Evolutionary conservation across 768 basidiomycete species (phyloP), one percentile per base, ranked within the genome.

Genomic region (Boletus sp.): DNA sequence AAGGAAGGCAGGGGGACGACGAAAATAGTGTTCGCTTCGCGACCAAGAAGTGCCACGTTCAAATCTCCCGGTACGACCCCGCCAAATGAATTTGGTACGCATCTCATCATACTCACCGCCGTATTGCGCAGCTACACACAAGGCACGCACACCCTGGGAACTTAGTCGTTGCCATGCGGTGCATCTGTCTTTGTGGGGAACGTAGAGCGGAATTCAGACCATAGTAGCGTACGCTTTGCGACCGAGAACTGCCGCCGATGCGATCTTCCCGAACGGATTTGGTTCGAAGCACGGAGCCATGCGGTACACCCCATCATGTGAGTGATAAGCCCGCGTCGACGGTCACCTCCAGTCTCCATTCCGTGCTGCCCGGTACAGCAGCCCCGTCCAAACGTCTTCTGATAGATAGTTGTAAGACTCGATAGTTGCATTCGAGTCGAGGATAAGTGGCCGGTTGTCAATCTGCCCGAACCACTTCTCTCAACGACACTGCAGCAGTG

Each of bases 221-320:
- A 23, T 23, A 23, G 23, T 23, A 2, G 23, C 4, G 23, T 23
- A 2, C 23, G 23, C 23, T 23, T 23, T 23, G 23, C 23, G 23
- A 23, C 23, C 23, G 23, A 23, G 23, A 23, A 23, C 23, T 23
- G 23, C 23, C 23, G 23, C 23, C 34, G 37, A n/a, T n/a, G n/a
- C n/a, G 37, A 9, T n/a, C 38, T 23, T 23, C 23, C 4, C 23
- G 23, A 23, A 23, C 23, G 23, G 23, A 23, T 23, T 23, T 23
- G 23, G 23, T 23, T 4, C 23, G 23, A 23, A 23, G 23, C 23
- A 23, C 23, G 23, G 23, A 23, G 4, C 32, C 55, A 58, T 39
- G 50, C 8, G 57, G 50, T 57, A n/a, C 46, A n/a, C 4, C 10
- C 29, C 19, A 10, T 49, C 56, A 57, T 29, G 46, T 44, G 55